Percentiles rank a stretch among this genome's conserved stretches.
phyloP scores from a whole-genome alignment of 1,139 yeast species.

The Candida neerlandica region DNA sequence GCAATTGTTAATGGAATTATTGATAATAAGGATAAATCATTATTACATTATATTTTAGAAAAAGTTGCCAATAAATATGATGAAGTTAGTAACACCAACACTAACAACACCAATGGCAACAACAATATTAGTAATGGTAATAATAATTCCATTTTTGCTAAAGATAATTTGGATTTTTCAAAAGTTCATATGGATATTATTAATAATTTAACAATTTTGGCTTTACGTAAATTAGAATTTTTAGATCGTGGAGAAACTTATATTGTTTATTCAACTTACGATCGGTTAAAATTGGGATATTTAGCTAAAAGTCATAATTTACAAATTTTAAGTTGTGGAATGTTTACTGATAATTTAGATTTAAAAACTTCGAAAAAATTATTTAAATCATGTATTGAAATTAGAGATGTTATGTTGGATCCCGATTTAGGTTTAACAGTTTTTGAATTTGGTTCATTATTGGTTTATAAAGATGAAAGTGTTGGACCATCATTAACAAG shows the following conservation, averaged over 20 bases:
- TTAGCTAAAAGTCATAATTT: constrained; percentile 42
- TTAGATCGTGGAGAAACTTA: constrained; percentile 50
- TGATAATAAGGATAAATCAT: constrained; percentile 24
- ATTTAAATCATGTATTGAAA: constrained; percentile 42
- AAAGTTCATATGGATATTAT: constrained; percentile 31
- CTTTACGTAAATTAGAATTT: constrained; percentile 42
- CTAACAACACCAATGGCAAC: too few species aligned
- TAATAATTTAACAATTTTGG: constrained; percentile 34
- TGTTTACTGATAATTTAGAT: constrained; percentile 43
- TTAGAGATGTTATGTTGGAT: constrained; percentile 47
- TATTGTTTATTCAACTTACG: constrained; percentile 44
- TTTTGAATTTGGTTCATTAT: constrained; percentile 56
- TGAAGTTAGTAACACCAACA: constrained; percentile 14
- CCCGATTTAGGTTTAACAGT: constrained; percentile 50
- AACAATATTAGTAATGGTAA: too few species aligned
- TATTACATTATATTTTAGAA: constrained; percentile 34
- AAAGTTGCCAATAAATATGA: constrained; percentile 28
- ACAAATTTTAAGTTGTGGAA: constrained; percentile 48
- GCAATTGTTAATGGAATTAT: constrained; percentile 34
- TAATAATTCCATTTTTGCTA: constrained; percentile 8
- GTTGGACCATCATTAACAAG: constrained; percentile 52
- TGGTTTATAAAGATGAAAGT: constrained; percentile 49
- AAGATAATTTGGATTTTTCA: constrained; percentile 25
- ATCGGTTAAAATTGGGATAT: constrained; percentile 44
- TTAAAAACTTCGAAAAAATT: constrained; percentile 33